phyloP scores from a whole-genome alignment of 1,139 yeast species.

The Yamadazyma mexicana region DNA sequence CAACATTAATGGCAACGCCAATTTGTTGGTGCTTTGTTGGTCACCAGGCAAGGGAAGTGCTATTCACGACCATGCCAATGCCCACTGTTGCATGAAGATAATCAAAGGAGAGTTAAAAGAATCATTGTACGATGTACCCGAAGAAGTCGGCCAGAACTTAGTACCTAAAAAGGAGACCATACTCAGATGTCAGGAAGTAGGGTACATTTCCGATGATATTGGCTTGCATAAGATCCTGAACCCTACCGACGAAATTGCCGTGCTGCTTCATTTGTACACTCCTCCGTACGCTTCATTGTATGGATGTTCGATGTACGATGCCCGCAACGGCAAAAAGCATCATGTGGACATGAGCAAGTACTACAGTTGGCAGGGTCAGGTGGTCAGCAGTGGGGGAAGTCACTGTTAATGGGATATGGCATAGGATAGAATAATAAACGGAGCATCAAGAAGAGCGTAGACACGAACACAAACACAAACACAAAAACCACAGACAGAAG shows the following conservation, averaged over 20 bases:
- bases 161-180: slow-evolving; percentile 32
- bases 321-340: slow-evolving; percentile 40
- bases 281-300: slow-evolving; percentile 74
- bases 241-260: slow-evolving; percentile 50
- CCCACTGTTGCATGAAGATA: slow-evolving; percentile 70
- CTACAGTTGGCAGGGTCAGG: slow-evolving; percentile 61
- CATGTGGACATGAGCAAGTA: slow-evolving; percentile 63
- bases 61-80: slow-evolving; percentile 77
- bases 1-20: slow-evolving; percentile 68
- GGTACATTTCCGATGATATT: slow-evolving; percentile 65
- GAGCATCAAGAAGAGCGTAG: neutral
- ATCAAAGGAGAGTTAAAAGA: slow-evolving; percentile 62
- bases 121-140: slow-evolving; percentile 57
- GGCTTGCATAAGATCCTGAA: slow-evolving; percentile 70
- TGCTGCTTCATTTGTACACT: slow-evolving; percentile 71
- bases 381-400: slow-evolving; percentile 32
- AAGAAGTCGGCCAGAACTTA: slow-evolving; percentile 25
- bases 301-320: slow-evolving; percentile 66
- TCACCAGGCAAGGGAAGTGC: slow-evolving; percentile 65
- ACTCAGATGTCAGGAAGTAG: slow-evolving; percentile 49
- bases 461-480: neutral
- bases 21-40: slow-evolving; percentile 70
- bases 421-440: neutral
- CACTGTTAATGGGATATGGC: slow-evolving; percentile 20
- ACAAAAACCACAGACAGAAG: neutral